Evolutionary conservation across 2,329 filamentous ascomycete genomes (phyloP).

Genomic region (Passalora sequoiae): DNA sequence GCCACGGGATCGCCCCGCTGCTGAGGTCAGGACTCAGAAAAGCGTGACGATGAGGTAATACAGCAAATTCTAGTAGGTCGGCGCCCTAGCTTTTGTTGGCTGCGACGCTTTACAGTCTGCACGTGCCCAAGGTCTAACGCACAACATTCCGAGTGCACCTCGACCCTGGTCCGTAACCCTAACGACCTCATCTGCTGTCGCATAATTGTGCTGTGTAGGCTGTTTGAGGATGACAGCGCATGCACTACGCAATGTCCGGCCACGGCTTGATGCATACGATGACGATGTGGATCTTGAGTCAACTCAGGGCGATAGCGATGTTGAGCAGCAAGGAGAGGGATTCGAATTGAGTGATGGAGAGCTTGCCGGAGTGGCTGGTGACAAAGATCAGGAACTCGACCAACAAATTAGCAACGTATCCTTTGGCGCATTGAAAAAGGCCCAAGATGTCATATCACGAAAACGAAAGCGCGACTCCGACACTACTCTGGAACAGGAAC

Average conservation of each 20-base stretch:
- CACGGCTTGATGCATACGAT: constrained; percentile 12
- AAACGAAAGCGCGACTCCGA: constrained; percentile 43
- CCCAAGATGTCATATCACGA: constrained; percentile 61
- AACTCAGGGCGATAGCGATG: constrained; percentile 13
- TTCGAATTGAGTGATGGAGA: constrained; percentile 28
- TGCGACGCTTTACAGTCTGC: too few species aligned
- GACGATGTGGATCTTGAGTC: constrained; percentile 13
- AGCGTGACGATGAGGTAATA: too few species aligned
- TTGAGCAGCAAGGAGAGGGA: constrained; percentile 28
- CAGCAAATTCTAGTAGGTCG: too few species aligned
- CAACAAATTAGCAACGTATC: constrained; percentile 59
- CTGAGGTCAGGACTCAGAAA: too few species aligned
- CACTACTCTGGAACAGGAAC: constrained; percentile 37
- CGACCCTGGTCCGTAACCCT: background rate
- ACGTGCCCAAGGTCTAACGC: too few species aligned
- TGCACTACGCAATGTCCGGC: constrained; percentile 15
- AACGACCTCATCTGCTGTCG: background rate
- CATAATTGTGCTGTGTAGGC: background rate
- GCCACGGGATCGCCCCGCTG: too few species aligned
- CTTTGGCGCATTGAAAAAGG: constrained; percentile 85
- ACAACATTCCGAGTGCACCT: too few species aligned
- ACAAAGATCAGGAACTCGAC: constrained; percentile 39
- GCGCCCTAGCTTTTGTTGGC: too few species aligned
- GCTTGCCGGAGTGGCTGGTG: constrained; percentile 27
- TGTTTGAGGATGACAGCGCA: background rate